A percentile compares a stretch with the other conserved stretches of the same genome.
phyloP scores from a whole-genome alignment of 2,329 filamentous ascomycete genomes.

The Penicillium sp. region DNA sequence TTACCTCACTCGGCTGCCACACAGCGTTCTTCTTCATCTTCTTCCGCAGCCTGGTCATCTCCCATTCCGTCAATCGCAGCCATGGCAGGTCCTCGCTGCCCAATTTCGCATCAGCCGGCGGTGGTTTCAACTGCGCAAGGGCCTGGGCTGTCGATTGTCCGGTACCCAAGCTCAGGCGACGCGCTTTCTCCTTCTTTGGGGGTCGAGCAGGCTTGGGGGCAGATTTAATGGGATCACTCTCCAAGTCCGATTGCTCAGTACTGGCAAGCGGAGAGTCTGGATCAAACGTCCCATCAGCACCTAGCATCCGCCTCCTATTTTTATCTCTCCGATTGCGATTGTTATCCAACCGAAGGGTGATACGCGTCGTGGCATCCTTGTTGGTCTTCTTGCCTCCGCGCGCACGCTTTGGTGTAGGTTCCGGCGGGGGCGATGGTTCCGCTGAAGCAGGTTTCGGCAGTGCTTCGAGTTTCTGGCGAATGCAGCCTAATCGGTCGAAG shows the following conservation, averaged over 20 bases:
- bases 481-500: constrained; percentile 56
- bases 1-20: constrained; percentile 66
- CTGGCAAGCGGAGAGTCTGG: constrained; percentile 47
- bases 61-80: constrained; percentile 64
- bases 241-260: constrained; percentile 46
- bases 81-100: constrained; percentile 62
- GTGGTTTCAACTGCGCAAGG: constrained; percentile 56
- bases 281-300: constrained; percentile 38
- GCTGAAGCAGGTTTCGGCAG: constrained; percentile 60
- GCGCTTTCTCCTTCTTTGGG: constrained; percentile 45
- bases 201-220: constrained; percentile 17
- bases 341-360: constrained; percentile 44
- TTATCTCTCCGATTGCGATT: constrained; percentile 23
- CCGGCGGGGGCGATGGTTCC: constrained; percentile 55
- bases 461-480: constrained; percentile 60
- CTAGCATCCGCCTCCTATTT: constrained; percentile 39
- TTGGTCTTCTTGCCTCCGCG: constrained; percentile 41
- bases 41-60: constrained; percentile 65
- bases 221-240: constrained; percentile 24
- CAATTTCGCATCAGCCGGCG: constrained; percentile 57
- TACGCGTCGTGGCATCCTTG: constrained; percentile 36
- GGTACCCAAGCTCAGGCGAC: constrained; percentile 23
- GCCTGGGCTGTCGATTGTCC: constrained; percentile 59
- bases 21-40: constrained; percentile 70
- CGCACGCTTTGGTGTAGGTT: constrained; percentile 36